A percentile compares a stretch with the other conserved stretches of the same genome.
Evolutionary conservation across 352 stramenopile genomes (phyloP).

Genomic region (Pythium volutum): DNA sequence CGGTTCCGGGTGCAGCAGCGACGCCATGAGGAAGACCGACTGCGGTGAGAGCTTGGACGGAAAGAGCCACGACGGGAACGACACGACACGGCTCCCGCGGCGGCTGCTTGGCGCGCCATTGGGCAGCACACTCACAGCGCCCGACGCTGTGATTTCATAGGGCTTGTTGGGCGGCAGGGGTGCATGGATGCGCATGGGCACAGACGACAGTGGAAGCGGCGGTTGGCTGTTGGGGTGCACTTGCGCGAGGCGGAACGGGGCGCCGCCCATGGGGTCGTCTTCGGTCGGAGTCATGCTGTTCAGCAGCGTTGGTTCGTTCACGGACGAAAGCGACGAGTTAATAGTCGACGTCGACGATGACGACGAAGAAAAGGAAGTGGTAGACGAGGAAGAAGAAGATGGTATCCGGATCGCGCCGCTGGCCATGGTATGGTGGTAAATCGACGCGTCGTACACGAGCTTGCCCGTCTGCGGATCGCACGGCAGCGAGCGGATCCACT

Average conservation of each 20-base stretch:
- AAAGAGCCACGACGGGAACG: constrained; percentile 86
- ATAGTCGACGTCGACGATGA: constrained; percentile 10
- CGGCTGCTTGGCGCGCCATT: constrained; percentile 27
- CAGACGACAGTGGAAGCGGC: background rate
- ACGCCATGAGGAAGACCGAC: constrained; percentile 66
- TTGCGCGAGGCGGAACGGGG: constrained; percentile 21
- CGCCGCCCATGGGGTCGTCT: constrained; percentile 5
- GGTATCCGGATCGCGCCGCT: constrained; percentile 21
- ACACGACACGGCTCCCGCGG: constrained; percentile 42
- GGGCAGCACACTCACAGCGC: constrained; percentile 15
- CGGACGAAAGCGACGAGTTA: constrained; percentile 1
- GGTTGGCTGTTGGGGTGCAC: constrained; percentile 25
- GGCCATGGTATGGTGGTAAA: constrained; percentile 37
- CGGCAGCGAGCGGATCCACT: constrained; percentile 84
- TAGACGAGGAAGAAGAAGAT: constrained; percentile 11
- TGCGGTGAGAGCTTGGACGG: constrained; percentile 60
- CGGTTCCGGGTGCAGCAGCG: constrained; percentile 83
- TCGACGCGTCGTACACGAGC: constrained; percentile 47
- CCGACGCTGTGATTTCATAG: constrained; percentile 12
- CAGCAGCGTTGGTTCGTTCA: constrained; percentile 4
- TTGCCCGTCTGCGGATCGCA: constrained; percentile 64
- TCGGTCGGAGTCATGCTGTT: constrained; percentile 13
- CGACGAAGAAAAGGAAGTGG: constrained; percentile 9
- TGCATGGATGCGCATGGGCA: constrained; percentile 4
- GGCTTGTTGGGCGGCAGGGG: constrained; percentile 22